Conservation (phyloP, 2,329 filamentous ascomycete genomes). For the Mycosphaerelloides madeirae region DNA sequence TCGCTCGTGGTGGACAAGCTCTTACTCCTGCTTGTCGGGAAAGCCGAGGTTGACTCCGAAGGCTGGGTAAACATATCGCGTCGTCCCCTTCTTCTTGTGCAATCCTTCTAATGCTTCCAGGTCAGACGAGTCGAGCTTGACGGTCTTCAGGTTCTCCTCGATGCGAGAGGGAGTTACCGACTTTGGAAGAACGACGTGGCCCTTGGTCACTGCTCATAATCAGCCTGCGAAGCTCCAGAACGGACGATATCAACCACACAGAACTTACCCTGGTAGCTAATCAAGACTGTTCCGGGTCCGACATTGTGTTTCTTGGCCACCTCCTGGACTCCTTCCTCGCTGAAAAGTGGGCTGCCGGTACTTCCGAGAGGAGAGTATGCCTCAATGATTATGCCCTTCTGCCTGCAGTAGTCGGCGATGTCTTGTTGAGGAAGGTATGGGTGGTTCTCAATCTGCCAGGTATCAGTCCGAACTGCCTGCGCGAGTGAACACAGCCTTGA, state of each 20-base stretch:
- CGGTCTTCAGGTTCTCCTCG: slow-evolving; percentile 63
- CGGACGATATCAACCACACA: too few species aligned
- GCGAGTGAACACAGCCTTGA: neutral
- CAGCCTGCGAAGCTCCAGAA: too few species aligned
- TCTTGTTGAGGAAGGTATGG: slow-evolving; percentile 67
- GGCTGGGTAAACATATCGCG: slow-evolving; percentile 47
- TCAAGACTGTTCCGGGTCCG: slow-evolving; percentile 52
- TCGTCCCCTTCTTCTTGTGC: slow-evolving; percentile 44
- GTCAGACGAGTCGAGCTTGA: slow-evolving; percentile 62
- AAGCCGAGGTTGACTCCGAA: slow-evolving; percentile 48
- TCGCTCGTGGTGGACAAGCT: neutral
- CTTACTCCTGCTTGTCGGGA: slow-evolving; percentile 41
- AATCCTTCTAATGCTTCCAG: slow-evolving; percentile 47
- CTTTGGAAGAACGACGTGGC: slow-evolving; percentile 62
- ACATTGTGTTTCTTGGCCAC: slow-evolving; percentile 49
- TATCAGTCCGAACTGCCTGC: neutral
- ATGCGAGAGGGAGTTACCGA: slow-evolving; percentile 57
- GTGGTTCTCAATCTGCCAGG: slow-evolving; percentile 65
- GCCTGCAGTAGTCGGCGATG: slow-evolving; percentile 63
- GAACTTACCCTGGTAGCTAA: slow-evolving; percentile 66
- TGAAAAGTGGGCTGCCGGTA: slow-evolving; percentile 46
- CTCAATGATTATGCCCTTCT: slow-evolving; percentile 66
- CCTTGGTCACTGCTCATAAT: slow-evolving; percentile 54
- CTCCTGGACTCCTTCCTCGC: slow-evolving; percentile 44
- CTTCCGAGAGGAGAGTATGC: slow-evolving; percentile 57